Conservation (phyloP, 306 rosid species). For the Pyrus pyrifolia region DNA sequence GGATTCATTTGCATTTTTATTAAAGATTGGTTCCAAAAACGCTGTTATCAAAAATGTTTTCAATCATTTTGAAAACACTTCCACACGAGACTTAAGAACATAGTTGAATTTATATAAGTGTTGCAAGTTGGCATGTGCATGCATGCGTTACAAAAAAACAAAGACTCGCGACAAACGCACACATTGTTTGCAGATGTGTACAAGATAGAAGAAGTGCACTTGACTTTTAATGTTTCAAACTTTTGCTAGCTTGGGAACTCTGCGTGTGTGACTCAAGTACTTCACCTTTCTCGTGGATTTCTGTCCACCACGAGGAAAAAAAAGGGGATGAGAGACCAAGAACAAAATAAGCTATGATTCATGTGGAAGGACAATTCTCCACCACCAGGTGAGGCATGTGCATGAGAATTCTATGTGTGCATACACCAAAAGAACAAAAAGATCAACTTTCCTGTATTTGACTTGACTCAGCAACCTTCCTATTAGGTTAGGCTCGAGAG, state of each 20-base stretch:
- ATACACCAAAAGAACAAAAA: background rate
- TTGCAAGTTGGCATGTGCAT: too few species aligned
- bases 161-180: background rate
- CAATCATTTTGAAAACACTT: too few species aligned
- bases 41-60: too few species aligned
- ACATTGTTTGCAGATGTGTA: background rate
- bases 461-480: too few species aligned
- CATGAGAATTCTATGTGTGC: background rate
- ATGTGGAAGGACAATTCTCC: background rate
- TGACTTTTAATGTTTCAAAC: background rate
- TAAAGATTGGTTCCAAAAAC: too few species aligned
- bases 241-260: background rate
- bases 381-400: background rate
- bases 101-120: too few species aligned
- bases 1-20: too few species aligned
- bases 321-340: background rate
- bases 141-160: too few species aligned
- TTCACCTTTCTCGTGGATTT: background rate
- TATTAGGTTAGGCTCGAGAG: too few species aligned
- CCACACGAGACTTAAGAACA: too few species aligned
- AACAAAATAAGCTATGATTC: background rate
- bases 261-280: background rate
- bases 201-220: background rate
- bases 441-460: background rate
- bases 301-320: background rate